Evolutionary conservation across 768 basidiomycete species (phyloP), one percentile per base, ranked within the genome.

Genomic region (Plicaturopsis crispa): DNA sequence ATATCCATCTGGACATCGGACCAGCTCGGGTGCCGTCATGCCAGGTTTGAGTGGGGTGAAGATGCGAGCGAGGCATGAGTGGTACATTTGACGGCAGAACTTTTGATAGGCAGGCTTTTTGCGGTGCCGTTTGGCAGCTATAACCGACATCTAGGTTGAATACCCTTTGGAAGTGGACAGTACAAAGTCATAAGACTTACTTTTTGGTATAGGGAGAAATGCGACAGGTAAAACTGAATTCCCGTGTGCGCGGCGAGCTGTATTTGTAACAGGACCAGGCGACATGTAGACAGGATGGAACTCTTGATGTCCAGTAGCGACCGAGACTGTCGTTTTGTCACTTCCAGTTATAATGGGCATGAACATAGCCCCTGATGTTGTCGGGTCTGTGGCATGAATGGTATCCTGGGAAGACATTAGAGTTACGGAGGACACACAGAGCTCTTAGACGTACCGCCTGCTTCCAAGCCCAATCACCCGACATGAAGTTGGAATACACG

Each of bases 291-390:
- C 8, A 4, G 36, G 45, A 35, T 46, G 34, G n/a, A 35, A 44
- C 10, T 43, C 42, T 4, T 45, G 16, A 6, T 46, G 37, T 13
- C 51, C 51, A 3, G 52, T 56, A 0, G 42, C 23, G 18, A 45
- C 41, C 5, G 50, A 52, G 5, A 56, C 54, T 0, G 52, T 58
- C 1, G 56, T 56, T 35, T 57, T 55, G 41, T 55, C 48, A 34
- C 47, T 52, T 1, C 57, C 53, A n/a, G 48, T 32, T n/a, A 58
- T 39, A 10, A 58, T 36, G 2, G 55, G 51, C 6, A 48, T 42
- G 10, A 48, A 35, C 48, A 49, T 49, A 2, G 42, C 18, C 0
- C 55, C 44, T 33, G 45, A 35, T 14, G 44, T 44, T n/a, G 8
- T 18, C 11, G 36, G 20, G 36, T 48, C 44, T 41, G 33, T 14